A percentile compares a stretch with the other conserved stretches of the same genome.
Evolutionary conservation across 2,329 filamentous ascomycete species (phyloP).

Genomic region (Fusarium staphyleae): DNA sequence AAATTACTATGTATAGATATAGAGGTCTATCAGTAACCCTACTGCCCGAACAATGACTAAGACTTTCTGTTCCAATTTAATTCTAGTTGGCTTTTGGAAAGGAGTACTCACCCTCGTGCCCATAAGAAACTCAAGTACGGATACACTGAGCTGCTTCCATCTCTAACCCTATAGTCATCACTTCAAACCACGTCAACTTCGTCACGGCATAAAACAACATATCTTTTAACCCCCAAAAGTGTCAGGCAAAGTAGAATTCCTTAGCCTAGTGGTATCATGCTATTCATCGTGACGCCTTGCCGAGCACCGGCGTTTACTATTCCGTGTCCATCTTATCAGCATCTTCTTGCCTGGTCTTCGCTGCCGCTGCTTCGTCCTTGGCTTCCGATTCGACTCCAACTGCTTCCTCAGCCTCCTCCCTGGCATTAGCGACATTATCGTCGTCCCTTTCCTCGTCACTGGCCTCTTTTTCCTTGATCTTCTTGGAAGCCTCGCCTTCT

Average conservation of each 20-base stretch:
- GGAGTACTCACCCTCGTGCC: too few species aligned
- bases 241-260: conserved; percentile 5
- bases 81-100: too few species aligned
- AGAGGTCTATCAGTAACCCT: too few species aligned
- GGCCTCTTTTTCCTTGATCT: conserved; percentile 54
- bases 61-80: too few species aligned
- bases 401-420: neutral
- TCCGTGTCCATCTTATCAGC: conserved; percentile 41
- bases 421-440: conserved; percentile 9
- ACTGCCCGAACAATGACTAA: too few species aligned
- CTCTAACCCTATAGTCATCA: too few species aligned
- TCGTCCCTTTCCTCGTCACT: conserved; percentile 50
- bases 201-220: neutral
- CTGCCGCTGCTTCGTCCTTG: conserved; percentile 13
- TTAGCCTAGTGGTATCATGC: conserved; percentile 15
- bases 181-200: neutral
- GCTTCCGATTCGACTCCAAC: neutral
- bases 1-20: too few species aligned
- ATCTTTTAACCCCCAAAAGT: neutral
- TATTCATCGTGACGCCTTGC: conserved; percentile 4
- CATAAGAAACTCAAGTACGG: too few species aligned
- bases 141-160: too few species aligned
- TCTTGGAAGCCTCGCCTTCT: conserved; percentile 54
- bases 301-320: conserved; percentile 21
- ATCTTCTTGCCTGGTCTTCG: conserved; percentile 34